Evolutionary conservation across 1,284 basidiomycete genomes (phyloP), one percentile per base, ranked within the genome.

Genomic region (Ceratorhiza oryzae-sativae): DNA sequence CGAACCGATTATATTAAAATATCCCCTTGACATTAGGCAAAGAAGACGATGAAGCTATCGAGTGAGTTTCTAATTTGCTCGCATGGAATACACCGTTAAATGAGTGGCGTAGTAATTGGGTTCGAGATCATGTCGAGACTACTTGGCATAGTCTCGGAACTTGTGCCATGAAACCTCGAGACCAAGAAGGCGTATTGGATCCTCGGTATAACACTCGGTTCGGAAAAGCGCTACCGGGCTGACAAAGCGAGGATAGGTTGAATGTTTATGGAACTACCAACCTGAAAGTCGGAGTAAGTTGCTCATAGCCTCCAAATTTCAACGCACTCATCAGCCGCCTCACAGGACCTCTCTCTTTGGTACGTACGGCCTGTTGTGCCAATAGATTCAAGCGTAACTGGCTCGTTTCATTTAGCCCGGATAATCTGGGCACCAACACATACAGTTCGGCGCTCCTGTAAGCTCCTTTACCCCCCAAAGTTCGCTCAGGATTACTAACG

Each of bases 111-210:
- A 56, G 49, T 20, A 68, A 48, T 45, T 27, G 20, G 42, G 12
- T 61, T 53, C 77, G 76, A 73, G 87, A 90, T 77, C 88, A 90
- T 77, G 89, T 90, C 75, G 88, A 90, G 83, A 90, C 89, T 15
- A 90, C 89, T 62, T 90, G 89, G 89, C 89, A 90, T 81, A 87
- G 86, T 77, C 82, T 90, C 56, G 87, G 88, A 76, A 82, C 81
- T 73, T 81, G 77, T 48, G 87, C 90, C 23, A 92, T 92, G 91
- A 90, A 92, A 77, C 90, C 90, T n/a, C 83, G 87, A 58, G 84
- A 86, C 74, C 80, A 91, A 78, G 91, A 91, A 56, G 92, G 92
- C 77, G 91, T 93, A 36, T 87, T 93, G 76, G 91, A 92, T 20
- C 53, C 53, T 8, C 53, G 67, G 62, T 65, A 65, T 18, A 32